Evolutionary conservation across 345 rosid species (phyloP).

Genomic region (Arabidopsis suecica): DNA sequence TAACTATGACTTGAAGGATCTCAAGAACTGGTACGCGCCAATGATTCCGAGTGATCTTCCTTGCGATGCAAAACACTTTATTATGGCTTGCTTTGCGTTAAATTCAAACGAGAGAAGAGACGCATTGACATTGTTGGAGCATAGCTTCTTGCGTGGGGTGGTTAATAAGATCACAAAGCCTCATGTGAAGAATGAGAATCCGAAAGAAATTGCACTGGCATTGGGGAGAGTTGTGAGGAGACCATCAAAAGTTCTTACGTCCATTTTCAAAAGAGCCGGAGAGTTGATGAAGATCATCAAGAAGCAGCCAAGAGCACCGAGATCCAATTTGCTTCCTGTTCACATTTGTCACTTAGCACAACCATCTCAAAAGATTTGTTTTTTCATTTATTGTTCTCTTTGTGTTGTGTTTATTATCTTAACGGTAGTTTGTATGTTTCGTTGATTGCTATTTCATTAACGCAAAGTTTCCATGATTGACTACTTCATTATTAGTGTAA

Average conservation of each 20-base stretch:
- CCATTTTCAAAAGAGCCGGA: neutral
- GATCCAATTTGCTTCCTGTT: neutral
- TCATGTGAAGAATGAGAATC: neutral
- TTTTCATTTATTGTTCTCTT: neutral
- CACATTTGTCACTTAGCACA: neutral
- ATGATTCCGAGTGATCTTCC: conserved; percentile 34
- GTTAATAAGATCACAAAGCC: conserved; percentile 2
- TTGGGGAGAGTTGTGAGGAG: neutral
- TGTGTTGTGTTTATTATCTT: conserved; percentile 9
- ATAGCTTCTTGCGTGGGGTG: conserved; percentile 6
- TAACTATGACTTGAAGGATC: conserved; percentile 14
- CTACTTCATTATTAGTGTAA: neutral
- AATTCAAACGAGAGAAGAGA: conserved; percentile 14
- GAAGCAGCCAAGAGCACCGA: neutral
- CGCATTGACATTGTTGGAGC: conserved; percentile 10
- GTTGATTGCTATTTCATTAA: neutral
- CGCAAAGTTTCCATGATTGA: neutral
- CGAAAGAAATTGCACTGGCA: neutral
- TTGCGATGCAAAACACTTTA: conserved; percentile 31
- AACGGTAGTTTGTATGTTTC: conserved; percentile 10
- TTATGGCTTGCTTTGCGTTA: conserved; percentile 29
- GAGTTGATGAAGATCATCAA: conserved; percentile 3
- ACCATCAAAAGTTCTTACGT: neutral
- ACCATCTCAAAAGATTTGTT: neutral
- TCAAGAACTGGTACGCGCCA: conserved; percentile 18